A percentile compares a stretch with the other conserved stretches of the same genome.
These are phyloP conservation scores for Ormosia emarginata DNA, from an alignment of 306 rosid species.

Conservation along the genomic window DNA sequence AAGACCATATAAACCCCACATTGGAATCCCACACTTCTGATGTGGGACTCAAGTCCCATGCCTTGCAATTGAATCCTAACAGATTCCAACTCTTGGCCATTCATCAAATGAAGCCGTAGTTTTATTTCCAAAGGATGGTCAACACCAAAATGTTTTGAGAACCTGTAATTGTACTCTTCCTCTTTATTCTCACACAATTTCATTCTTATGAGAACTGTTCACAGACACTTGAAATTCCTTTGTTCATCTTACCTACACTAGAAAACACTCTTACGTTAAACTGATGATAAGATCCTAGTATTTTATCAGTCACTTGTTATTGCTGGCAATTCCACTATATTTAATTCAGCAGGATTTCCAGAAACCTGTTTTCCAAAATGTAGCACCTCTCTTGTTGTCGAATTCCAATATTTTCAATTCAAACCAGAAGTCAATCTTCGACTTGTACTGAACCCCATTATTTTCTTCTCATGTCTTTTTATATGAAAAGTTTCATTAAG, in stretches of 20 bases:
- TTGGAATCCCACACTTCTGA: not conserved
- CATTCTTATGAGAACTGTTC: not conserved
- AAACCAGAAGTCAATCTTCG: not conserved
- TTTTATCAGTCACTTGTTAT: not conserved
- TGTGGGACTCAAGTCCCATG: not conserved
- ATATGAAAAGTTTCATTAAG: not conserved
- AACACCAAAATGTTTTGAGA: not conserved
- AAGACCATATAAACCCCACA: not conserved
- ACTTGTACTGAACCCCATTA: not conserved
- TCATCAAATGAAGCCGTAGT: not conserved
- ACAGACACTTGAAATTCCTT: not conserved
- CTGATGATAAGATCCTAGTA: not conserved
- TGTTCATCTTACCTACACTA: not conserved
- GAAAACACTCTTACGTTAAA: not conserved
- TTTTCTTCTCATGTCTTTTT: not conserved
- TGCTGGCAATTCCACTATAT: not conserved
- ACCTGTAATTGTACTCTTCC: not conserved
- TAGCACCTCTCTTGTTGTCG: not conserved
- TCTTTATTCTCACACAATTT: not conserved
- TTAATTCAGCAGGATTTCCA: not conserved
- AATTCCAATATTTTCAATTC: not conserved
- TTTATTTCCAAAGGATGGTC: not conserved
- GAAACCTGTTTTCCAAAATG: not conserved
- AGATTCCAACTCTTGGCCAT: not conserved
- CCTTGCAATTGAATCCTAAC: not conserved